Base-by-base conservation (phyloP, 163 green algal species). In the Chlorella variabilis region DNA sequence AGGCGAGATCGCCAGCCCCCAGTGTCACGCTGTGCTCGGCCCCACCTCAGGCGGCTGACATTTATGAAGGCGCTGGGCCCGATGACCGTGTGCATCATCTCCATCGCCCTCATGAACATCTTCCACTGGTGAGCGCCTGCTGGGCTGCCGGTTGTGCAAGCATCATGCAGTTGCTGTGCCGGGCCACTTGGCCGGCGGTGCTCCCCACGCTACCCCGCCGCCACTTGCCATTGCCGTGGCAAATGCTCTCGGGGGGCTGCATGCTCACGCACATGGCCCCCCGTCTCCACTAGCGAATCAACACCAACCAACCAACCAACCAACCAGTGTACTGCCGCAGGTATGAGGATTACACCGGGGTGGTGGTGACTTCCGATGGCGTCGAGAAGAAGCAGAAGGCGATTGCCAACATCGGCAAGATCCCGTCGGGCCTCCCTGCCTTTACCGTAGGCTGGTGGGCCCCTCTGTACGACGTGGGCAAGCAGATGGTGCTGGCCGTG, bases 41-140 rank as follows among this genome's bases (percentile, higher is more conserved):
- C 38, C 27, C 11, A 1, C 27, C n/a, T 48, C 81, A 90, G 86
- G 71, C 74, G 67, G 21, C 80, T 93, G 23, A 21, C 51, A 8
- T 87, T 84, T 31, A 42, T 97, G 29, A 84, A 89, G 9, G 78
- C 91, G 1, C 49, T 95, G 21, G 93, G 93, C 4, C 93, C 93
- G 7, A 85, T 97, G 34, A 88, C 86, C 0, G 93, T 94, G 1
- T 91, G 85, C 66, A 67, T 95, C 67, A 69, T 96, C 13, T 93
- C 87, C 42, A 94, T 96, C 67, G 82, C 88, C 29, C 81, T 94
- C 25, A 91, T 93, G 56, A 91, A 91, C 81, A 91, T 94, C 61
- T 93, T 89, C 33, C 58, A 90, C 7, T 89, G 93, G 58, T 86
- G 92, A 56, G 59, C n/a, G n/a, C n/a, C n/a, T n/a, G n/a, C n/a